Conservation (phyloP, 2,329 filamentous ascomycete genomes). For the Fusarium domesticum region DNA sequence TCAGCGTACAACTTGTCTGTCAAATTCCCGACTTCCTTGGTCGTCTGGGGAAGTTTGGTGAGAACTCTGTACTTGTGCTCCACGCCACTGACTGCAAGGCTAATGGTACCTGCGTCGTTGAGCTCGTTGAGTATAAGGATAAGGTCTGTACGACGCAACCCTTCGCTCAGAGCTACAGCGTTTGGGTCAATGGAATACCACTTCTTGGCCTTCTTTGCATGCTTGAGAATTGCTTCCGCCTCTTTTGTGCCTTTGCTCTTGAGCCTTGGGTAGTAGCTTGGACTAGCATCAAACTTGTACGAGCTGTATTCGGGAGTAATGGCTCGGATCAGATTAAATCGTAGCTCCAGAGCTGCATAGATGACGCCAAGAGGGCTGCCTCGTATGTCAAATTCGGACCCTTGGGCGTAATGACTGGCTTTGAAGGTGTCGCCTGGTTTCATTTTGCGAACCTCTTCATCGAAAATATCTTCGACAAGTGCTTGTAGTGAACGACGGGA, state of each 20-base stretch:
- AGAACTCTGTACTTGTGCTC: constrained; percentile 53
- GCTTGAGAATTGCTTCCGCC: constrained; percentile 42
- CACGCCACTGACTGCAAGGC: constrained; percentile 51
- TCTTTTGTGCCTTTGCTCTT: constrained; percentile 39
- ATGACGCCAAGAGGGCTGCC: constrained; percentile 49
- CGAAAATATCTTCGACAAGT: constrained; percentile 52
- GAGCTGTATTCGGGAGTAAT: constrained; percentile 55
- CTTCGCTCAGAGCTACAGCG: constrained; percentile 28
- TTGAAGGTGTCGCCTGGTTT: constrained; percentile 31
- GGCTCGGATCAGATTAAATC: constrained; percentile 54
- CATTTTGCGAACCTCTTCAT: constrained; percentile 23
- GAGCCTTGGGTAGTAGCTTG: constrained; percentile 31
- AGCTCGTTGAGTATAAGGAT: constrained; percentile 54
- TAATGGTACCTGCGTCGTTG: constrained; percentile 47
- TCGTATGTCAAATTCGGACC: constrained; percentile 53
- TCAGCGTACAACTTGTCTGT: constrained; percentile 47
- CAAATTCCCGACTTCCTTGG: constrained; percentile 43
- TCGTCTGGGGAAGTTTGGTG: constrained; percentile 42
- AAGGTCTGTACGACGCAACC: constrained; percentile 44
- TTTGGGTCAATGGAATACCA: constrained; percentile 50
- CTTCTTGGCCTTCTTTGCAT: constrained; percentile 41
- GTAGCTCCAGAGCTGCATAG: constrained; percentile 59
- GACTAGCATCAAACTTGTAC: constrained; percentile 48
- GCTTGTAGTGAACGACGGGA: constrained; percentile 46
- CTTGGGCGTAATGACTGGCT: constrained; percentile 43